A percentile compares a stretch with the other conserved stretches of the same genome.
phyloP scores from a whole-genome alignment of 306 rosid genomes.

The Mimosa pudica region DNA sequence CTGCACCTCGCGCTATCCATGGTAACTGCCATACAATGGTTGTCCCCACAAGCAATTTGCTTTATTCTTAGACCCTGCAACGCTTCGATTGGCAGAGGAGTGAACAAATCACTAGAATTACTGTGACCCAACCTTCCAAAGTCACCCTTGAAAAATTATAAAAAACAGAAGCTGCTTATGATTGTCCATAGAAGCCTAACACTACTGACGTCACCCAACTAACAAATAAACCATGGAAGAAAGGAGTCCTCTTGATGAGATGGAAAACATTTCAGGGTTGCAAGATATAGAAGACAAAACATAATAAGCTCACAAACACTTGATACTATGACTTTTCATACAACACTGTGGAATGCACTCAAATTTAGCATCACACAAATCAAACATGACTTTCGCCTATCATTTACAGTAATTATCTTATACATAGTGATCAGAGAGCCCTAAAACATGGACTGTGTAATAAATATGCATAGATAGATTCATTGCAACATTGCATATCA shows the following conservation, averaged over 20 bases:
- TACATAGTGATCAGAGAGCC: neutral
- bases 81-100: slow-evolving; percentile 87
- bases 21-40: slow-evolving; percentile 94
- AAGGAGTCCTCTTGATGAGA: slow-evolving; percentile 7
- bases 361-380: slow-evolving; percentile 7
- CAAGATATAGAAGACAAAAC: slow-evolving; percentile 12
- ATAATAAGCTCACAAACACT: neutral
- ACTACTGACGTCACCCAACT: neutral
- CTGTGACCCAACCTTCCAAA: slow-evolving; percentile 99
- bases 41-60: slow-evolving; percentile 96
- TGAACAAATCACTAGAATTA: slow-evolving; percentile 85
- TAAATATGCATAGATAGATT: neutral
- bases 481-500: no score
- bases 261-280: neutral
- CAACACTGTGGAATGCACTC: slow-evolving; percentile 17
- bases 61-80: slow-evolving; percentile 76
- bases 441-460: slow-evolving; percentile 23
- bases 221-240: slow-evolving; percentile 3
- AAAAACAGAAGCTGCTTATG: slow-evolving; percentile 30
- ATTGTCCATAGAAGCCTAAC: slow-evolving; percentile 11
- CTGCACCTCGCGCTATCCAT: slow-evolving; percentile 85
- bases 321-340: slow-evolving; percentile 16
- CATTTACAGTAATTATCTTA: slow-evolving; percentile 9
- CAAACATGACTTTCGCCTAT: slow-evolving; percentile 19
- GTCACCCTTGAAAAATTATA: slow-evolving; percentile 82